phyloP scores from a whole-genome alignment of 441 rosid species.

The Populus hybrid region DNA sequence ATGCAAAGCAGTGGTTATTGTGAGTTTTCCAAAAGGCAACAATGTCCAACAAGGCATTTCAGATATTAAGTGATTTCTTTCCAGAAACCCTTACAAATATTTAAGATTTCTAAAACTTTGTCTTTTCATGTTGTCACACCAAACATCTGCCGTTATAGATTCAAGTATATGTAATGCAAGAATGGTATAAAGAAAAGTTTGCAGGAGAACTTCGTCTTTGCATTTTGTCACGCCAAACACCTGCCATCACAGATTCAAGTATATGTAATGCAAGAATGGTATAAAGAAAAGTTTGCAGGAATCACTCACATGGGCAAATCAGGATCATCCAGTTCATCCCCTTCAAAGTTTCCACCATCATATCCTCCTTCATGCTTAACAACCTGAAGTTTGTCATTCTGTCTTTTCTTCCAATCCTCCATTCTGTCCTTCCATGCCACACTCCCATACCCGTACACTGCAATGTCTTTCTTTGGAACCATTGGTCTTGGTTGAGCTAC shows the following conservation, averaged over 20 bases:
- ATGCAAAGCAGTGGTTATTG: not conserved
- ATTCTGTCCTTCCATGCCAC: conserved; percentile 96
- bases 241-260: not conserved
- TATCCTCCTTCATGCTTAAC: conserved; percentile 67
- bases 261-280: not conserved
- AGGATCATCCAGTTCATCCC: conserved; percentile 60
- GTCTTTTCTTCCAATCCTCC: conserved; percentile 93
- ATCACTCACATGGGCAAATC: conserved; percentile 72
- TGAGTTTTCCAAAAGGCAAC: not conserved
- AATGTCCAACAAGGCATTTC: too few relatives aligned
- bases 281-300: not conserved
- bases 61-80: too few relatives aligned
- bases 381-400: conserved; percentile 75
- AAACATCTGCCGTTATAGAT: not conserved
- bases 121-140: not conserved
- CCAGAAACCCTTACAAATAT: not conserved
- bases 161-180: not conserved
- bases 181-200: not conserved
- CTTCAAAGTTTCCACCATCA: conserved; percentile 42
- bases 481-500: conserved; percentile 85
- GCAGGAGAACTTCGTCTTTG: not conserved
- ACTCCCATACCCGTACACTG: conserved; percentile 90
- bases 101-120: not conserved
- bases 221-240: not conserved
- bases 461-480: conserved; percentile 88